Base-by-base conservation (phyloP, 768 basidiomycete genomes). In the Mycena alexandri region DNA sequence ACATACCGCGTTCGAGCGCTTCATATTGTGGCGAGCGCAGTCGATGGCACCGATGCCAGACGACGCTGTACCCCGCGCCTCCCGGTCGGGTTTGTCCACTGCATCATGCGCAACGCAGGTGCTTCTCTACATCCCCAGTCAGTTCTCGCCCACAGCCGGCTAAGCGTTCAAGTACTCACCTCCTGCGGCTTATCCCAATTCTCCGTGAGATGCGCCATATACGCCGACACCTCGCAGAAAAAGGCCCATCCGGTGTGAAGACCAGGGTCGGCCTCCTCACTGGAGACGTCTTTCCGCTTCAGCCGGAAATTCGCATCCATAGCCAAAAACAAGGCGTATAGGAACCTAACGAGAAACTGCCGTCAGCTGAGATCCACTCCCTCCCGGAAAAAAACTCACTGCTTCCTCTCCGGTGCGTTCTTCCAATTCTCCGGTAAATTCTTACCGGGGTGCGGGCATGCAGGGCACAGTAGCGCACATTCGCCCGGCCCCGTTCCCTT, bases 191-290 rank as follows among this genome's bases (percentile, higher is more conserved):
- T 36, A 9, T 41, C 50, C 60, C 60, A 61, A 19, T 63, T 21
- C 24, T 56, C 21, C 60, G 55, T 42, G 0, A 71, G 52, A 36
- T 62, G 47, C 2, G 42, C 51, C 42, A 65, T 53, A 34, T 71
- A 67, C 9, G 52, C 63, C 1, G 34, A 54, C 16, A 64, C 63
- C 48, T 61, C 50, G 21, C 73, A 69, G 24, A 58, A 73, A 42
- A 71, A 73, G 2, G 61, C 68, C 50, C 65, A 53, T 1, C 72
- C 69, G 22, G 29, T 34, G 2, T 72, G 69, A 5, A 73, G 48
- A 36, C 48, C 29, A 0, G 70, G 51, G 48, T 71, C 72, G 3
- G 19, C 33, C 0, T 24, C 53, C 13, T 65, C 74, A 21, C 69
- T 78, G 41, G 61, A 38, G 1, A 65, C 56, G 14, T 66, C 29